Conservation (phyloP, 2,329 filamentous ascomycete species). For the Calonectria fujianensis region DNA sequence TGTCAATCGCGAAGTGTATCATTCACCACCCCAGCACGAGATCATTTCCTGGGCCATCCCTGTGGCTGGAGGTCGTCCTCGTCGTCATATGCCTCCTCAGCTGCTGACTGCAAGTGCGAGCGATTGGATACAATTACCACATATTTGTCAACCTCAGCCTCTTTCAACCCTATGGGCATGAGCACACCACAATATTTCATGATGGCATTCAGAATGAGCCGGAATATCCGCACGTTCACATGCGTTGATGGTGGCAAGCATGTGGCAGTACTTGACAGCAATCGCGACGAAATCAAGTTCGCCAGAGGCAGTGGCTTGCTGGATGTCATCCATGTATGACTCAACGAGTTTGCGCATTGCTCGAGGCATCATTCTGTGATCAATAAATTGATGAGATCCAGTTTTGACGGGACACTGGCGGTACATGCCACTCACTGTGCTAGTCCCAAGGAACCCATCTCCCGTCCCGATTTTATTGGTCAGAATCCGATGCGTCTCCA, state of each 20-base stretch:
- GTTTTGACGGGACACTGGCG: not conserved
- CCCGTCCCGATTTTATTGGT: not conserved
- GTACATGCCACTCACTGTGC: not conserved
- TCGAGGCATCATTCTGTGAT: not conserved
- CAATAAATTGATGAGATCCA: conserved; percentile 1
- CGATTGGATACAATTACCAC: not conserved
- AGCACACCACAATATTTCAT: conserved; percentile 50
- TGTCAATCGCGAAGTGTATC: not conserved
- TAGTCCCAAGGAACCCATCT: not conserved
- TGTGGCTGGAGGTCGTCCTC: conserved; percentile 4
- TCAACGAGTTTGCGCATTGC: not conserved
- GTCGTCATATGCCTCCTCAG: not conserved
- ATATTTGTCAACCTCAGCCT: not conserved
- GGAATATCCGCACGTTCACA: conserved; percentile 60
- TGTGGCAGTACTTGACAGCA: conserved; percentile 51
- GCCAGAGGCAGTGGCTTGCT: not conserved
- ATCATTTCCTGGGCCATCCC: not conserved
- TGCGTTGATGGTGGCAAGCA: conserved; percentile 60
- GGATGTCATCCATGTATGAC: conserved; percentile 1
- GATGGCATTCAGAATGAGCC: conserved; percentile 59
- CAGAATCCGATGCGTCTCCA: not conserved
- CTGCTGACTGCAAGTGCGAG: not conserved
- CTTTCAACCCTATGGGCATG: not conserved
- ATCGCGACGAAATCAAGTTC: not conserved
- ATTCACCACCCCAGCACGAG: not conserved